These are phyloP conservation scores for Saccharomyces paradoxus DNA, from an alignment of 805 yeast genomes.

Conservation along the genomic window DNA sequence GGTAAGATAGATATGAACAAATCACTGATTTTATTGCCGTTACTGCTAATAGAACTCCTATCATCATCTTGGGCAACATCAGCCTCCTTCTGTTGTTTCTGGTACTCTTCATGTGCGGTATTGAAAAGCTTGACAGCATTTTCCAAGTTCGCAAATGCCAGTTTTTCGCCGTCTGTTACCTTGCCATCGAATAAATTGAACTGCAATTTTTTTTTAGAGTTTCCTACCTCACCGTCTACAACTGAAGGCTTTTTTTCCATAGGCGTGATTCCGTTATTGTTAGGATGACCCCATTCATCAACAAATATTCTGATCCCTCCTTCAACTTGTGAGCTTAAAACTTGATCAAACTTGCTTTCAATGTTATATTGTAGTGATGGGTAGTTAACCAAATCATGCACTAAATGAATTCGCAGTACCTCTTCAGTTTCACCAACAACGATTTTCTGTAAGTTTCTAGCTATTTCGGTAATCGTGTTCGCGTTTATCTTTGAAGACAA, in stretches of 20 bases:
- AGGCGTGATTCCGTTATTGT: conserved; percentile 12
- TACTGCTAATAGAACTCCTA: conserved; percentile 8
- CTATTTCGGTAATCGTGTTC: conserved; percentile 23
- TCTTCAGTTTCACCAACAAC: conserved; percentile 40
- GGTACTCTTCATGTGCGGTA: conserved; percentile 24
- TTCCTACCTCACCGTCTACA: not conserved
- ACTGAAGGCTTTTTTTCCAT: conserved; percentile 1
- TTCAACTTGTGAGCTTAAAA: conserved; percentile 62
- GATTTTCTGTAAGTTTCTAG: conserved; percentile 27
- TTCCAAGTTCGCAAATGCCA: conserved; percentile 81
- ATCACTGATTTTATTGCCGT: conserved; percentile 39
- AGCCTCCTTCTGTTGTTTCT: conserved; percentile 20
- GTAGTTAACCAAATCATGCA: conserved; percentile 59
- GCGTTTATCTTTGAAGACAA: conserved; percentile 22
- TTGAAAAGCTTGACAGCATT: conserved; percentile 46
- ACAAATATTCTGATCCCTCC: conserved; percentile 63
- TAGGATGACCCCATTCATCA: conserved; percentile 41
- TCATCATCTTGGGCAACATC: conserved; percentile 14
- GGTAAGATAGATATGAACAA: conserved; percentile 68
- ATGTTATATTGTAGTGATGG: conserved; percentile 34
- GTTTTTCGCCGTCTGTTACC: conserved; percentile 74
- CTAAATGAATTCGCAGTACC: conserved; percentile 50
- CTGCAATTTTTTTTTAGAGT: conserved; percentile 29
- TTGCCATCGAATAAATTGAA: conserved; percentile 73
- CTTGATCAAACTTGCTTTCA: conserved; percentile 48